phyloP scores from a whole-genome alignment of 495 filamentous ascomycete species.

The Neurospora hispaniola region DNA sequence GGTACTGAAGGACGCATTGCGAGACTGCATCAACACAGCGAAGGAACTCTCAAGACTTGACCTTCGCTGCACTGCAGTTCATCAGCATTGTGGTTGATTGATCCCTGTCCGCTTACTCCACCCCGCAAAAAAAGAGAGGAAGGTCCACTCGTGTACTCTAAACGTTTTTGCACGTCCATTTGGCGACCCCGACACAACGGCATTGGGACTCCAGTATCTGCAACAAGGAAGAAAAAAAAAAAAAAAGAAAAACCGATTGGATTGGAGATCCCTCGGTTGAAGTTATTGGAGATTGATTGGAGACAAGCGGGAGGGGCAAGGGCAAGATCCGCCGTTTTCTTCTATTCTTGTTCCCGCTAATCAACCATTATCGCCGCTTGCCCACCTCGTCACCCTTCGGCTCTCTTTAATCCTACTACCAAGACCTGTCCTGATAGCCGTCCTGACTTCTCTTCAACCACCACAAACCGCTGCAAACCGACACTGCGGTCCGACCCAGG shows the following conservation, averaged over 20 bases:
- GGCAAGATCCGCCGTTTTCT: not conserved
- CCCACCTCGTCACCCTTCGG: not conserved
- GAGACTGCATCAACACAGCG: not conserved
- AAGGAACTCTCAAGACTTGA: not conserved
- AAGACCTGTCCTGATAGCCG: constrained; percentile 8
- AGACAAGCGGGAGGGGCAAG: not conserved
- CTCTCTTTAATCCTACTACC: constrained; percentile 1
- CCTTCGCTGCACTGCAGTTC: not conserved
- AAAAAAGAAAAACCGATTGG: not conserved
- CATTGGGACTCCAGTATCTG: not conserved
- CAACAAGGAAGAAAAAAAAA: not conserved
- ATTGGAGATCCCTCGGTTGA: not conserved
- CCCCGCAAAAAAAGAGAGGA: not conserved
- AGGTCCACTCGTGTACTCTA: not conserved
- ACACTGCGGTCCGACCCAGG: not conserved
- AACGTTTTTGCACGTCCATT: not conserved
- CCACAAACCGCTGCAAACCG: constrained; percentile 26
- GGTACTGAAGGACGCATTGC: not conserved
- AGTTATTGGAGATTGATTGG: not conserved
- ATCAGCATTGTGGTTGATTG: not conserved
- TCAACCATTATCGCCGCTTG: not conserved
- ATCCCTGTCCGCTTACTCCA: not conserved
- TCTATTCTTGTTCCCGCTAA: not conserved
- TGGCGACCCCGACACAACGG: not conserved
- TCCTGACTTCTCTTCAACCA: constrained; percentile 20